A percentile compares a stretch with the other conserved stretches of the same genome.
These are phyloP conservation scores for Tubosaeta sp. DNA, from an alignment of 768 basidiomycete genomes.

Conservation along the genomic window DNA sequence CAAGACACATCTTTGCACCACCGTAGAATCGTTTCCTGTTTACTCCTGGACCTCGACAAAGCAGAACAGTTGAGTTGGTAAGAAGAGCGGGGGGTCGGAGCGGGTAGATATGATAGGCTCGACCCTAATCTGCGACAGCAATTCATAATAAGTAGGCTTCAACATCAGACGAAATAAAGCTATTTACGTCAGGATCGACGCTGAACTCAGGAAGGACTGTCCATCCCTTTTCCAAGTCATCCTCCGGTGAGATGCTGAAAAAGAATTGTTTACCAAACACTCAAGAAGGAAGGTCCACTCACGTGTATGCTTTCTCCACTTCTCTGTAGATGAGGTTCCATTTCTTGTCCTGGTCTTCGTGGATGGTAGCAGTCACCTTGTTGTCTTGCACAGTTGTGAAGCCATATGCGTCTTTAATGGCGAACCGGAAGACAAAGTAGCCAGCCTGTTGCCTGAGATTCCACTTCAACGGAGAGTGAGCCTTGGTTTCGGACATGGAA, in stretches of 20 bases:
- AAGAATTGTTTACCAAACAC: background rate
- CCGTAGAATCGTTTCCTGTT: no score
- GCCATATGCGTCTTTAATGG: background rate
- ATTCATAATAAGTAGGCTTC: background rate
- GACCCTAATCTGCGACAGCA: background rate
- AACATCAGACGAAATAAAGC: background rate
- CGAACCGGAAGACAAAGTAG: background rate
- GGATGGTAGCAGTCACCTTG: background rate
- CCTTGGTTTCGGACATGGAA: background rate
- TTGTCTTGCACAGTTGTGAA: background rate
- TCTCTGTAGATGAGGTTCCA: background rate
- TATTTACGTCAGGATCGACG: background rate
- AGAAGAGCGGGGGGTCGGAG: background rate
- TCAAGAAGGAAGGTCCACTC: background rate
- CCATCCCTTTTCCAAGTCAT: background rate
- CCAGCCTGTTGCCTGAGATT: background rate
- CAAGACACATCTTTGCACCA: no score
- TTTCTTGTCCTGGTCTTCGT: background rate
- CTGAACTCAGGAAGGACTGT: background rate
- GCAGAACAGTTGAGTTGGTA: background rate
- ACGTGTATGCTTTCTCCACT: background rate
- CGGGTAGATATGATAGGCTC: background rate
- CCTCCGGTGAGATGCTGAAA: background rate
- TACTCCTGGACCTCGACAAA: no score
- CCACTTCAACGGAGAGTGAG: background rate